Percentiles rank a stretch among this genome's conserved stretches.
Conservation (phyloP, 2,329 filamentous ascomycete genomes). For the Aspergillus unguis region DNA sequence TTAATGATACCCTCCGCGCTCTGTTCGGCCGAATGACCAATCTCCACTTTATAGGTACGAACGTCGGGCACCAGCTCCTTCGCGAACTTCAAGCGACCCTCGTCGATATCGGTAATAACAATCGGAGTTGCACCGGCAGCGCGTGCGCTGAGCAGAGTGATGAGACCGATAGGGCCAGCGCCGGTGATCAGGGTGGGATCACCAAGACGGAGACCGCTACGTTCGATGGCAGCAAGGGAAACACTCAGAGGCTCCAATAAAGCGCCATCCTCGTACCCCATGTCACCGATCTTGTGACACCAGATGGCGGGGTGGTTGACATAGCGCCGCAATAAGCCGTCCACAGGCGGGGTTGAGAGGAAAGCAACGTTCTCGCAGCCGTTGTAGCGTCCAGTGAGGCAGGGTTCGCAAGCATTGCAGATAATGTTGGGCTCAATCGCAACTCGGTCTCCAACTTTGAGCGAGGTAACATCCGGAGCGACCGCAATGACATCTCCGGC, state of each 20-base stretch:
- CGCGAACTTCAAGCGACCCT: constrained; percentile 78
- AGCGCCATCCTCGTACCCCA: constrained; percentile 88
- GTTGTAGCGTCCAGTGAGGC: constrained; percentile 90
- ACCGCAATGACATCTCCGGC: constrained; percentile 74
- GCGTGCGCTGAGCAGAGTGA: constrained; percentile 77
- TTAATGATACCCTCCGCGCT: constrained; percentile 66
- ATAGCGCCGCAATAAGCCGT: constrained; percentile 83
- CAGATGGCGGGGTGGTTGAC: constrained; percentile 91
- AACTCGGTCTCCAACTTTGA: constrained; percentile 84
- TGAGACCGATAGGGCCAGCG: constrained; percentile 88
- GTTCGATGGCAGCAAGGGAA: constrained; percentile 80
- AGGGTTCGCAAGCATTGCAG: constrained; percentile 86
- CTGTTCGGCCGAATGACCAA: constrained; percentile 58
- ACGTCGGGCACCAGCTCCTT: constrained; percentile 77
- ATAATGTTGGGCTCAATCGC: constrained; percentile 93
- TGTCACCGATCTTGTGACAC: constrained; percentile 93
- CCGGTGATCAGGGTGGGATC: constrained; percentile 88
- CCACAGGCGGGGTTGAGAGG: constrained; percentile 84
- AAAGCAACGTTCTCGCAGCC: constrained; percentile 84
- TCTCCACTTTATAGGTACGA: constrained; percentile 61
- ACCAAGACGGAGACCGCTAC: constrained; percentile 74
- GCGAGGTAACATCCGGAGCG: constrained; percentile 65
- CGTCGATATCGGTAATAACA: constrained; percentile 92
- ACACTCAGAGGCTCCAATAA: constrained; percentile 88
- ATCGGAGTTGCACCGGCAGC: constrained; percentile 88